These are phyloP conservation scores for Herpetomonas tarakana DNA, from an alignment of 208 protist species.

Conservation along the genomic window DNA sequence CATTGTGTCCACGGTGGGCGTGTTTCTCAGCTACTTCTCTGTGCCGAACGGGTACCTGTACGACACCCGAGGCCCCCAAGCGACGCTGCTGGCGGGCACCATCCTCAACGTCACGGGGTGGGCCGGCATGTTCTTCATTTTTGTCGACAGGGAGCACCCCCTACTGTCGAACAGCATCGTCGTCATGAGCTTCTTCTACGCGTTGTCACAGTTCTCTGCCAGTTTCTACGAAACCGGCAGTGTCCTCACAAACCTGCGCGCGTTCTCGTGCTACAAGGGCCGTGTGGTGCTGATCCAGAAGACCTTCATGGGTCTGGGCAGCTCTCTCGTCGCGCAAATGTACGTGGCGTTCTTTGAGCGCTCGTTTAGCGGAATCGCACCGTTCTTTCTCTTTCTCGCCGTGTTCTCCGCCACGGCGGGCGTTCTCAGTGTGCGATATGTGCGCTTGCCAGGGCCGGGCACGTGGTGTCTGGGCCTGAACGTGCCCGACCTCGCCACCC, in stretches of 20 bases:
- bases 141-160: slow-evolving; percentile 41
- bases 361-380: slow-evolving; percentile 28
- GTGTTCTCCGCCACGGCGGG: slow-evolving; percentile 53
- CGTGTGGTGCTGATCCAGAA: slow-evolving; percentile 82
- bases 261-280: slow-evolving; percentile 73
- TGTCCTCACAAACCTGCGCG: slow-evolving; percentile 70
- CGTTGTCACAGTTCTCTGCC: slow-evolving; percentile 73
- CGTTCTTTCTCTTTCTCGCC: slow-evolving; percentile 65
- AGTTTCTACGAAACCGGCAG: slow-evolving; percentile 82
- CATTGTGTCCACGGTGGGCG: slow-evolving; percentile 62
- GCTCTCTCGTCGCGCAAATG: slow-evolving; percentile 66
- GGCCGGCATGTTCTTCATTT: slow-evolving; percentile 69
- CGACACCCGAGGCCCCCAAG: slow-evolving; percentile 49
- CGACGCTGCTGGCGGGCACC: slow-evolving; percentile 52
- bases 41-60: slow-evolving; percentile 77
- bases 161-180: slow-evolving; percentile 31
- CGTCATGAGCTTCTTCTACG: slow-evolving; percentile 66
- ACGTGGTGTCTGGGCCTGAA: slow-evolving; percentile 70
- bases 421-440: slow-evolving; percentile 39
- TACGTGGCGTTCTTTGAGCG: slow-evolving; percentile 73
- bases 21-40: slow-evolving; percentile 81
- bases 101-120: slow-evolving; percentile 64
- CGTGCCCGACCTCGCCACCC: slow-evolving; percentile 40
- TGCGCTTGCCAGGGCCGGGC: slow-evolving; percentile 42
- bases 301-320: slow-evolving; percentile 86